Evolutionary conservation across 306 rosid genomes (phyloP).

Genomic region (Fagus sylvatica): DNA sequence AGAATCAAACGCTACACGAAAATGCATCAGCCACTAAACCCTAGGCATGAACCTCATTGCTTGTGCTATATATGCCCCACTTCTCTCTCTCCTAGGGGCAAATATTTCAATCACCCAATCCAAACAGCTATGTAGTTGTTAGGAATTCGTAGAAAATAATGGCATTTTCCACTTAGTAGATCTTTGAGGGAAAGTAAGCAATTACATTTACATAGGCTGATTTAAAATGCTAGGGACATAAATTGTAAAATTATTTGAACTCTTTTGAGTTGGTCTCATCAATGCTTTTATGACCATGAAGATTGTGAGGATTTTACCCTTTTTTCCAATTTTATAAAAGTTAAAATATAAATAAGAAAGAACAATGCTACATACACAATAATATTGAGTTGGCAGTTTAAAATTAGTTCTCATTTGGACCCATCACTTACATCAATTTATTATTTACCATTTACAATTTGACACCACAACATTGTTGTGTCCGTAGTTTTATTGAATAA

Average conservation of each 20-base stretch:
- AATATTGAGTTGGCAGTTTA: too few relatives aligned
- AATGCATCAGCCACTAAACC: background rate
- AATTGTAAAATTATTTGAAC: background rate
- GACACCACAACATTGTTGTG: too few relatives aligned
- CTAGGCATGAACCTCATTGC: background rate
- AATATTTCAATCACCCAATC: background rate
- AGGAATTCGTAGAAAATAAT: background rate
- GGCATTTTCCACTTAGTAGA: background rate
- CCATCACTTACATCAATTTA: too few relatives aligned
- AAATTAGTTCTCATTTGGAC: too few relatives aligned
- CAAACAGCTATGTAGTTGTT: background rate
- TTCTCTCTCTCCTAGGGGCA: background rate
- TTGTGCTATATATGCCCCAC: slow-evolving; percentile 10
- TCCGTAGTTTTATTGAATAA: too few relatives aligned
- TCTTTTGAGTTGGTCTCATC: background rate
- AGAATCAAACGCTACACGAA: slow-evolving; percentile 11
- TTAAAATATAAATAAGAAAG: too few relatives aligned
- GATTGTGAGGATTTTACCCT: background rate
- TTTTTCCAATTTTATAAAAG: background rate
- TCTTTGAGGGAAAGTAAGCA: background rate
- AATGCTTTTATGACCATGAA: too few relatives aligned
- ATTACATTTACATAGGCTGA: background rate
- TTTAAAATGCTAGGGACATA: background rate
- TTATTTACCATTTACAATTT: too few relatives aligned
- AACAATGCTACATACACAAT: too few relatives aligned